phyloP scores from a whole-genome alignment of 176 grass and related monocot genomes.

The Aegilops speltoides region DNA sequence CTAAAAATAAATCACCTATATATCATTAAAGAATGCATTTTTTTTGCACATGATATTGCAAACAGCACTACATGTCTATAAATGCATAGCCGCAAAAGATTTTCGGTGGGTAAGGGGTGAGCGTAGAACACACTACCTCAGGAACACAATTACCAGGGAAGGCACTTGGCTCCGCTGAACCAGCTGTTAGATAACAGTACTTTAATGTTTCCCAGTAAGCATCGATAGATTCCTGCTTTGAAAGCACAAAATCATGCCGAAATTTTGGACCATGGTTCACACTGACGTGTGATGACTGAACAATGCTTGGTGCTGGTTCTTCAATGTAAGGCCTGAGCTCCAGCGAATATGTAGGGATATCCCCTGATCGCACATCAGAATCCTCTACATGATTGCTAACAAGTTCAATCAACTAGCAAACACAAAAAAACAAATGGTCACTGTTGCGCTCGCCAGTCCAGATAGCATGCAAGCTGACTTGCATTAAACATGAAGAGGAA shows the following conservation, averaged over 20 bases:
- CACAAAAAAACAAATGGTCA: conserved; percentile 15
- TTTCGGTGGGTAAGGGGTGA: too few species aligned
- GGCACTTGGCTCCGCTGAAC: conserved; percentile 51
- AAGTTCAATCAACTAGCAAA: conserved; percentile 68
- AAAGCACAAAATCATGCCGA: conserved; percentile 88
- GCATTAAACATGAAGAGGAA: not conserved
- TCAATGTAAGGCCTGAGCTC: conserved; percentile 94
- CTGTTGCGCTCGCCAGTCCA: not conserved
- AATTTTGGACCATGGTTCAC: conserved; percentile 44
- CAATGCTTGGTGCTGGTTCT: conserved; percentile 62
- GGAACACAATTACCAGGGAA: conserved; percentile 80
- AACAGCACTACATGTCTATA: not conserved
- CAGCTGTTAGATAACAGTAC: conserved; percentile 69
- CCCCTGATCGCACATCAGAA: conserved; percentile 37
- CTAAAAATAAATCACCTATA: not conserved
- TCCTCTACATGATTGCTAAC: conserved; percentile 50
- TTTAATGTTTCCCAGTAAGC: conserved; percentile 95
- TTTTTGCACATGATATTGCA: not conserved
- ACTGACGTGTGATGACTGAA: conserved; percentile 47
- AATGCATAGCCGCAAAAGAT: not conserved
- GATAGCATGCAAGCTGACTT: conserved; percentile 3
- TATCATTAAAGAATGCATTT: not conserved
- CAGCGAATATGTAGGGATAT: conserved; percentile 58
- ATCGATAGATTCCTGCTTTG: conserved; percentile 62
- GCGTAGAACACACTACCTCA: conserved; percentile 42